Conservation (phyloP, 2,329 filamentous ascomycete genomes). For the Didymella pinodella region DNA sequence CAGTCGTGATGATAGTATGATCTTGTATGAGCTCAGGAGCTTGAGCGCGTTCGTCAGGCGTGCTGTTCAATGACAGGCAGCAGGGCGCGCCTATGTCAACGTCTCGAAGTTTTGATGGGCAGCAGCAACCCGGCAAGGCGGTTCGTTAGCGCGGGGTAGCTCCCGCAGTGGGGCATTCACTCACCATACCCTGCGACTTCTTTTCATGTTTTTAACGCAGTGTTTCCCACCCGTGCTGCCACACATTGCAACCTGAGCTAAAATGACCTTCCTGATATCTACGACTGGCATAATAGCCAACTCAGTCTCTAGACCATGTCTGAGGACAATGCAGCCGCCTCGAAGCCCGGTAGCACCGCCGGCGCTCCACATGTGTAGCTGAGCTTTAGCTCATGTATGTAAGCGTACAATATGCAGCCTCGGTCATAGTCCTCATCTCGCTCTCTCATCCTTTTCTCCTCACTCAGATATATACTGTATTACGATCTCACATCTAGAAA, state of each 20-base stretch:
- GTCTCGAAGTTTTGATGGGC: neutral
- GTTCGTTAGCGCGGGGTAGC: slow-evolving; percentile 4
- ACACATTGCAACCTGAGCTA: neutral
- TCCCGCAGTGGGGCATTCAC: slow-evolving; percentile 8
- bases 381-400: slow-evolving; percentile 16
- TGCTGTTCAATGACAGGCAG: slow-evolving; percentile 2
- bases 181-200: neutral
- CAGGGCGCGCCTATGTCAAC: slow-evolving; percentile 6
- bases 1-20: neutral
- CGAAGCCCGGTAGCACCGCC: slow-evolving; percentile 13
- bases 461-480: too few species aligned
- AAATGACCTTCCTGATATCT: too few species aligned
- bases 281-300: too few species aligned
- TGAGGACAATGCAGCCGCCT: neutral
- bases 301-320: too few species aligned
- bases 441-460: neutral
- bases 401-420: neutral
- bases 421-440: neutral
- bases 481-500: neutral
- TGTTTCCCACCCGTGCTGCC: neutral
- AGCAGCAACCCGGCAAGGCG: neutral
- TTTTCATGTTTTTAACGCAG: neutral
- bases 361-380: slow-evolving; percentile 39
- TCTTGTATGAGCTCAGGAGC: neutral
- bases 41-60: neutral